phyloP scores from a whole-genome alignment of 805 yeast genomes.

The Hanseniaspora mollemarum region DNA sequence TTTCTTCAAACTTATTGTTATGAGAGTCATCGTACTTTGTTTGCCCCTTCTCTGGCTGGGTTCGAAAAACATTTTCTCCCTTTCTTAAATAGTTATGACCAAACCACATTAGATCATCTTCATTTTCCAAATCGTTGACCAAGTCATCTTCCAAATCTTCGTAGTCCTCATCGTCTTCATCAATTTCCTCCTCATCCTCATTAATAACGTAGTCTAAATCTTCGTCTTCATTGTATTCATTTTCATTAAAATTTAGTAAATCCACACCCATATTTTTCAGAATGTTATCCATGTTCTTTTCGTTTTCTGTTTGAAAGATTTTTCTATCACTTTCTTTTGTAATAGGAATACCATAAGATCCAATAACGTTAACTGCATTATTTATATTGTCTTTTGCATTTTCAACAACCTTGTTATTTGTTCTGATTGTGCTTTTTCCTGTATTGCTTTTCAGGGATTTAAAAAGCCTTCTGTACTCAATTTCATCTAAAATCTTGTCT shows the following conservation, averaged over 20 bases:
- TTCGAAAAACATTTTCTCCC: not conserved
- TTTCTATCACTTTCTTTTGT: slow-evolving; percentile 13
- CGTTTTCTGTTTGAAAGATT: slow-evolving; percentile 15
- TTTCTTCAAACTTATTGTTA: slow-evolving; percentile 9
- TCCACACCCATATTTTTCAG: slow-evolving; percentile 15
- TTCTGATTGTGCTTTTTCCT: not conserved
- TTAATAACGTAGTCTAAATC: slow-evolving; percentile 13
- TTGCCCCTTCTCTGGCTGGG: not conserved
- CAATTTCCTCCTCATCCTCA: slow-evolving; percentile 11
- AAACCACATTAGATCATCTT: slow-evolving; percentile 12
- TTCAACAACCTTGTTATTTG: too few species aligned
- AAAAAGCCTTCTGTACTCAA: slow-evolving; percentile 12
- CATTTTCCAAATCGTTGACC: slow-evolving; percentile 9
- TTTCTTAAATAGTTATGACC: slow-evolving; percentile 3
- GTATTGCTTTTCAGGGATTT: slow-evolving; percentile 6
- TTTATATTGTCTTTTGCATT: slow-evolving; percentile 4
- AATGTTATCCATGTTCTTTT: slow-evolving; percentile 14
- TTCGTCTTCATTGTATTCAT: slow-evolving; percentile 14
- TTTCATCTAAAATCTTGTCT: slow-evolving; percentile 13
- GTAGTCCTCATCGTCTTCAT: slow-evolving; percentile 14
- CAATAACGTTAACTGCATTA: slow-evolving; percentile 13
- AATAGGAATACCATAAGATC: slow-evolving; percentile 13
- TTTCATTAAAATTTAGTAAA: slow-evolving; percentile 9
- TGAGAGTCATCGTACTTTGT: slow-evolving; percentile 10
- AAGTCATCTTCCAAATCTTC: slow-evolving; percentile 9